A percentile compares a stretch with the other conserved stretches of the same genome.
Evolutionary conservation across 148 eudicot species (phyloP).

Genomic region (Chenopodium formosanum): DNA sequence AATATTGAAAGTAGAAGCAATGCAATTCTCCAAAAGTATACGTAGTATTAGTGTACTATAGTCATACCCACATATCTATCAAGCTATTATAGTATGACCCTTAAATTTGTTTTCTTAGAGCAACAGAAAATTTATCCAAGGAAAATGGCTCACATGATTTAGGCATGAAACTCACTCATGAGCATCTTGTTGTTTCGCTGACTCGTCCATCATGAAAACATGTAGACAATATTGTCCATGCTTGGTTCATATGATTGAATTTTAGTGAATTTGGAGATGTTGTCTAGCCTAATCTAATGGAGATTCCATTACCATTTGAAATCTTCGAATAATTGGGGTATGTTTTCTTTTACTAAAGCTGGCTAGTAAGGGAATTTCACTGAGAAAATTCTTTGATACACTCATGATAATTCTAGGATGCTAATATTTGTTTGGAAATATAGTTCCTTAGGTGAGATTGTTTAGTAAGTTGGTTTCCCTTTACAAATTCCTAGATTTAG

Average conservation of each 20-base stretch:
- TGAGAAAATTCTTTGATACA: neutral
- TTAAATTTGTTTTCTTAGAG: no score
- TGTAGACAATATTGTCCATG: neutral
- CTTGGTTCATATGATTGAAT: neutral
- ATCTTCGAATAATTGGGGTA: neutral
- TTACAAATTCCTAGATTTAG: no score
- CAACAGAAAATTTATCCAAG: no score
- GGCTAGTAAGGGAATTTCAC: neutral
- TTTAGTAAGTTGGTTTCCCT: no score
- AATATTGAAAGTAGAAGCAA: neutral
- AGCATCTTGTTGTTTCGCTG: neutral
- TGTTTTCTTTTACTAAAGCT: neutral
- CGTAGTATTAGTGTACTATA: neutral
- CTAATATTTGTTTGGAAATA: no score
- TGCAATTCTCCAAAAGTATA: neutral
- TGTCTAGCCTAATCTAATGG: no score
- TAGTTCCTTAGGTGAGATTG: no score
- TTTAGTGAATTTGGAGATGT: no score
- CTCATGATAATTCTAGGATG: neutral
- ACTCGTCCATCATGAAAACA: neutral
- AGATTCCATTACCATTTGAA: neutral
- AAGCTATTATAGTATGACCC: neutral
- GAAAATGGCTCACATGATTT: neutral
- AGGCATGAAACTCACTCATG: neutral
- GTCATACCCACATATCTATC: no score